phyloP scores from a whole-genome alignment of 331 rosid species.

The Cucumis variabilis region DNA sequence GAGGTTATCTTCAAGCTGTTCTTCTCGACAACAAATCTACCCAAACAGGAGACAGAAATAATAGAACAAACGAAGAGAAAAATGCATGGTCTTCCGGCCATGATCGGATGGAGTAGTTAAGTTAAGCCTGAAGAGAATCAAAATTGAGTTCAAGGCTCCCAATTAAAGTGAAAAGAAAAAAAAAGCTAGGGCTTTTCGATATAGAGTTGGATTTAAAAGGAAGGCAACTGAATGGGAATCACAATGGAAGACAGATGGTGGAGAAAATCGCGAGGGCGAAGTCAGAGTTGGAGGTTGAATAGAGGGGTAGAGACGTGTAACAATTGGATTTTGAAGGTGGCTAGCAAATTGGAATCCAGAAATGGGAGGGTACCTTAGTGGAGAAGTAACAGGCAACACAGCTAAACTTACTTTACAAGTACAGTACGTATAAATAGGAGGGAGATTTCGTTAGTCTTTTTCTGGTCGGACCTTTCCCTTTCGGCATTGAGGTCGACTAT shows the following conservation, averaged over 20 bases:
- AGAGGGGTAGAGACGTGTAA: neutral
- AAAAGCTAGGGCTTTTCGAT: neutral
- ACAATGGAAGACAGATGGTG: neutral
- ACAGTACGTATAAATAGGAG: too few relatives aligned
- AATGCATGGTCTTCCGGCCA: constrained; percentile 51
- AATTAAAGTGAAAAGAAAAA: neutral
- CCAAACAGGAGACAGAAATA: constrained; percentile 60
- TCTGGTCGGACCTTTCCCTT: neutral
- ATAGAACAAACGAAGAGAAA: constrained; percentile 54
- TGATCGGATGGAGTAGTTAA: constrained; percentile 27
- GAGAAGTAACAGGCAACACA: constrained; percentile 3
- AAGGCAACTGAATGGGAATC: neutral
- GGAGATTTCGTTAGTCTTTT: too few relatives aligned
- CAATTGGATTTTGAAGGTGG: neutral
- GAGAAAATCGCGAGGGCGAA: neutral
- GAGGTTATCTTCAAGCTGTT: constrained; percentile 77
- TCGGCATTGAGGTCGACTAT: neutral
- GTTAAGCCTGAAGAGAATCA: neutral
- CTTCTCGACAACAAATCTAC: constrained; percentile 97
- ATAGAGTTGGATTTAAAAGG: neutral
- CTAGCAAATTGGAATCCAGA: neutral
- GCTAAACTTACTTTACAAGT: neutral
- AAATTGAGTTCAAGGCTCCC: neutral
- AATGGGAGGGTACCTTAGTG: neutral
- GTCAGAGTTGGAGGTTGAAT: neutral